A percentile compares a stretch with the other conserved stretches of the same genome.
phyloP scores from a whole-genome alignment of 306 rosid species.

The Leucaena leucocephala region DNA sequence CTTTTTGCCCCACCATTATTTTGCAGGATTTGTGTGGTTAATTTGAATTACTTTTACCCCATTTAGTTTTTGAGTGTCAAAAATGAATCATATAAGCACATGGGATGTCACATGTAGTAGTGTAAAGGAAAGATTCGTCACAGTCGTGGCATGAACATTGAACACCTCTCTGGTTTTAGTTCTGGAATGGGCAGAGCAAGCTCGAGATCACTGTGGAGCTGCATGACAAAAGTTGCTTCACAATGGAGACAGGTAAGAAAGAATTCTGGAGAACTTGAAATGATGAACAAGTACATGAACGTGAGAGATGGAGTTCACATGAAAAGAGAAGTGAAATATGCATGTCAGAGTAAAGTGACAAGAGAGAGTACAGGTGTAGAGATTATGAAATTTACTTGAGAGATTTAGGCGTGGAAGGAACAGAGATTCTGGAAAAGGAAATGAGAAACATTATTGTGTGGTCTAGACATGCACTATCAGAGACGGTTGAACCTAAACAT shows the following conservation, averaged over 20 bases:
- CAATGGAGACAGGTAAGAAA: not conserved
- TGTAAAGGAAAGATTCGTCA: not conserved
- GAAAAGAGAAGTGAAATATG: constrained; percentile 14
- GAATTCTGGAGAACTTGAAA: constrained; percentile 15
- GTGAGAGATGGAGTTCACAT: constrained; percentile 37
- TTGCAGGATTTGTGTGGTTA: not conserved
- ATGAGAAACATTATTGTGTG: constrained; percentile 32
- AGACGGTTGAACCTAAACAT: not conserved
- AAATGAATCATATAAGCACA: not conserved
- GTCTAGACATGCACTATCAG: constrained; percentile 30
- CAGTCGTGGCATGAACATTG: not conserved
- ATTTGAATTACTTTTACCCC: not conserved
- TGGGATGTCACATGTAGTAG: not conserved
- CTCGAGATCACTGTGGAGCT: not conserved
- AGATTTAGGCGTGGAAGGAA: not conserved
- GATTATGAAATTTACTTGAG: not conserved
- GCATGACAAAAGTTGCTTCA: not conserved
- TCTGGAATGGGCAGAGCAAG: not conserved
- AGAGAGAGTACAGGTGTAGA: not conserved
- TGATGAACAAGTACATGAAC: constrained; percentile 28
- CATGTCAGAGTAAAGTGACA: not conserved
- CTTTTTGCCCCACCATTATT: not conserved
- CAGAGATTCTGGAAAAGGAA: constrained; percentile 34
- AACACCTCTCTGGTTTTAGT: not conserved
- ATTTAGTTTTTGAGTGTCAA: not conserved